Conservation (phyloP, 2,329 filamentous ascomycete species). For the Fonsecaea pedrosoi region DNA sequence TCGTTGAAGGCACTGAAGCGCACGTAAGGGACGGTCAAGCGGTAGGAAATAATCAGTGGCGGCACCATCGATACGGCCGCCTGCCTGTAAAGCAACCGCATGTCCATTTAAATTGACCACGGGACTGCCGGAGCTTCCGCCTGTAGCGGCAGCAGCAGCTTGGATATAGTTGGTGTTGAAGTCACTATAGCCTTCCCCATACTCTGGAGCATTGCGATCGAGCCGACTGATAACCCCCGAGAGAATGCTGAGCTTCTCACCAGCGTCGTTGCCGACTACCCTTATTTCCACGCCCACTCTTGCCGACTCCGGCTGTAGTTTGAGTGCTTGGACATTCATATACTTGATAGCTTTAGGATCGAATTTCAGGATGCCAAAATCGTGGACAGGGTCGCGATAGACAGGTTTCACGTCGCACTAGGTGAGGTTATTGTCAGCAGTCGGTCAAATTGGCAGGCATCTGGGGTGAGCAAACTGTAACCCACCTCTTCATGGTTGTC, state of each 20-base stretch:
- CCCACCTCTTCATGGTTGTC: conserved; percentile 89
- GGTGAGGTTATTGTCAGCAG: conserved; percentile 22
- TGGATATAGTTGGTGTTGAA: conserved; percentile 98
- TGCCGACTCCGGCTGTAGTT: conserved; percentile 83
- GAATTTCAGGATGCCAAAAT: conserved; percentile 96
- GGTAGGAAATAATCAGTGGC: conserved; percentile 98
- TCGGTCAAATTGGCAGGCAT: conserved; percentile 14
- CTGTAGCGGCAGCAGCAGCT: conserved; percentile 93
- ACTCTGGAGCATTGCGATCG: conserved; percentile 95
- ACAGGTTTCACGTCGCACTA: conserved; percentile 93
- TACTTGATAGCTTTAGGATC: conserved; percentile 96
- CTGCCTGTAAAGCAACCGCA: conserved; percentile 91
- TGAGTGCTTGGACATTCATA: conserved; percentile 83
- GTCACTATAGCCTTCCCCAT: conserved; percentile 96
- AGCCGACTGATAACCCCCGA: conserved; percentile 96
- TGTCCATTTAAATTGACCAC: conserved; percentile 95
- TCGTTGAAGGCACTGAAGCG: conserved; percentile 82
- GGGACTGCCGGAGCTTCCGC: conserved; percentile 96
- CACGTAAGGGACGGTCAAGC: conserved; percentile 85
- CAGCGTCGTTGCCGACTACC: conserved; percentile 97
- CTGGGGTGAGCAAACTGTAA: conserved; percentile 17
- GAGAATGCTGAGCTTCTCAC: conserved; percentile 96
- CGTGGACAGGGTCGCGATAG: conserved; percentile 97
- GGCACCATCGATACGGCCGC: conserved; percentile 89
- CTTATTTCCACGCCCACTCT: conserved; percentile 90